Conservation (phyloP, 768 basidiomycete genomes). For the Sistotremastrum suecicum region DNA sequence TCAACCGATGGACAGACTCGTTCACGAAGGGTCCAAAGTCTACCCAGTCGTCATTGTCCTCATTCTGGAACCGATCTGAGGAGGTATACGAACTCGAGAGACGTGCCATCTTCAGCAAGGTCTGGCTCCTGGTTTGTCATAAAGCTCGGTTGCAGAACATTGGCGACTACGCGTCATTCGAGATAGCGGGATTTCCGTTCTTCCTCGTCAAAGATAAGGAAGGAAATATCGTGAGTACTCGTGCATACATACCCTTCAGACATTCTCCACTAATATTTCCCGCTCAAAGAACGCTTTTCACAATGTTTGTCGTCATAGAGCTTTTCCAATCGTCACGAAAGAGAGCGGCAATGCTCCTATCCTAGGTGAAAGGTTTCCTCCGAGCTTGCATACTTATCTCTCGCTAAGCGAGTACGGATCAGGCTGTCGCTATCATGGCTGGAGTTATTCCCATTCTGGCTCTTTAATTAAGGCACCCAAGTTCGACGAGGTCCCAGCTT, state of each 20-base stretch:
- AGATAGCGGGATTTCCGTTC: constrained; percentile 1
- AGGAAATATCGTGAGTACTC: constrained; percentile 1
- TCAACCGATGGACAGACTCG: too few species aligned
- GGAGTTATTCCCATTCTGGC: constrained; percentile 4
- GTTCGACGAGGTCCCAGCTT: constrained; percentile 6
- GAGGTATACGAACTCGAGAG: constrained; percentile 5
- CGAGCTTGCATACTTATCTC: not conserved
- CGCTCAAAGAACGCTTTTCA: constrained; percentile 1
- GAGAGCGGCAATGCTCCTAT: not conserved
- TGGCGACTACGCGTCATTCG: constrained; percentile 3
- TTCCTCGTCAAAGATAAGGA: not conserved
- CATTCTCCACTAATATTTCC: too few species aligned
- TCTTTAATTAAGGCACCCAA: constrained; percentile 8
- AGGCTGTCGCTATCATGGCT: constrained; percentile 4
- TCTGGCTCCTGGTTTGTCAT: constrained; percentile 4
- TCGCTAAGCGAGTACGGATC: not conserved
- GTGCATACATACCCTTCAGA: not conserved
- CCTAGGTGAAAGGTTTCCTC: not conserved
- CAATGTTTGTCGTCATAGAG: constrained; percentile 5
- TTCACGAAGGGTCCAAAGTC: not conserved
- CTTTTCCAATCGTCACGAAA: constrained; percentile 7
- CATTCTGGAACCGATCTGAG: constrained; percentile 2
- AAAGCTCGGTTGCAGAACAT: constrained; percentile 2
- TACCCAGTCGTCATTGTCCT: constrained; percentile 2
- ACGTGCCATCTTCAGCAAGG: constrained; percentile 6